A percentile compares a stretch with the other conserved stretches of the same genome.
phyloP scores from a whole-genome alignment of 345 rosid genomes.

The Balakata baccata region DNA sequence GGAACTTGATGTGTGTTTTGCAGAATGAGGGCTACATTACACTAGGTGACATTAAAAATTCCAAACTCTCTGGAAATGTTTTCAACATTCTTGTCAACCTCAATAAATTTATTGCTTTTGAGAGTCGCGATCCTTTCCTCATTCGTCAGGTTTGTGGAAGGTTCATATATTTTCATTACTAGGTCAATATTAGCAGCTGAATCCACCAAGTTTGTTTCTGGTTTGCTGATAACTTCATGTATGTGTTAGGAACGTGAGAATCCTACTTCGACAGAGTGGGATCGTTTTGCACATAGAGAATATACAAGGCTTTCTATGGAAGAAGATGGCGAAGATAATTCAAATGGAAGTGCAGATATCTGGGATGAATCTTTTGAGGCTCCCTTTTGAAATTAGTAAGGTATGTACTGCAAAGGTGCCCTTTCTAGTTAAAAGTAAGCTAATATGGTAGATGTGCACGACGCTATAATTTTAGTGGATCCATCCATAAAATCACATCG shows the following conservation, averaged over 20 bases:
- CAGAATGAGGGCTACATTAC: slow-evolving; percentile 11
- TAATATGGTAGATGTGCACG: not conserved
- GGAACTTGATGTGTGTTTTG: not conserved
- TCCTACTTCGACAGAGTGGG: slow-evolving; percentile 97
- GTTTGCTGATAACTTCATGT: slow-evolving; percentile 6
- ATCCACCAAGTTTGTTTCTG: not conserved
- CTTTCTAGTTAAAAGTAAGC: not conserved
- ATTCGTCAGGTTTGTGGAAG: slow-evolving; percentile 10
- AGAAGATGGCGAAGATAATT: slow-evolving; percentile 96
- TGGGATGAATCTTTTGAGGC: slow-evolving; percentile 98
- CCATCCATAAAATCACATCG: not conserved
- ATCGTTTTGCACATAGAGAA: slow-evolving; percentile 96
- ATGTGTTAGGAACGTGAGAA: slow-evolving; percentile 74
- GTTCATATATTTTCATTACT: not conserved
- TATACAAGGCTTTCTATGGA: slow-evolving; percentile 96
- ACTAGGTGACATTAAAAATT: slow-evolving; percentile 7
- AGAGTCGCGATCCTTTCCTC: slow-evolving; percentile 17
- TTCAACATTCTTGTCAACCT: slow-evolving; percentile 21
- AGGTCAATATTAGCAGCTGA: slow-evolving; percentile 6
- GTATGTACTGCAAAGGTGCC: slow-evolving; percentile 13
- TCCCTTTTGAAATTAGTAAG: slow-evolving; percentile 56
- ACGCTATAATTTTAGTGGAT: not conserved
- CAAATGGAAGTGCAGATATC: slow-evolving; percentile 94
- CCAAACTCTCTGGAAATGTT: slow-evolving; percentile 9
- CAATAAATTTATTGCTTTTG: slow-evolving; percentile 16